A percentile compares a stretch with the other conserved stretches of the same genome.
Conservation (phyloP, 768 basidiomycete species). For the Pleurotus ostreatus region DNA sequence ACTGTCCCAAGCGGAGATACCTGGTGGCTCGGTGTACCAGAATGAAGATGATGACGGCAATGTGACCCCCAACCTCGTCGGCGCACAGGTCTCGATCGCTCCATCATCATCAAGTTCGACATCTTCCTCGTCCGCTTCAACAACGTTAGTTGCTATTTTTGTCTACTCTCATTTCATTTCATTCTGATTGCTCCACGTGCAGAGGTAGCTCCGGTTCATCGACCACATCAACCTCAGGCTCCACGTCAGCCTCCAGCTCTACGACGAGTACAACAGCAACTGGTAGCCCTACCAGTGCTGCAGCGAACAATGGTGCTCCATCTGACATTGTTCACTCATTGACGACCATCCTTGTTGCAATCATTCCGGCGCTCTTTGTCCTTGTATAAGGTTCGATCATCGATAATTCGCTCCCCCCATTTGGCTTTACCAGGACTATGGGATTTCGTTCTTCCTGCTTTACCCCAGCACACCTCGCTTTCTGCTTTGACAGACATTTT, state of each 20-base stretch:
- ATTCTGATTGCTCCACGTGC: background rate
- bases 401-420: background rate
- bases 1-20: conserved; percentile 45
- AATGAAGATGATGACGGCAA: conserved; percentile 28
- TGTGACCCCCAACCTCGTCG: conserved; percentile 11
- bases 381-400: background rate
- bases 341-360: background rate
- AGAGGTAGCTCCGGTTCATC: background rate
- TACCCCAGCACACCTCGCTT: too few relatives aligned
- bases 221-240: background rate
- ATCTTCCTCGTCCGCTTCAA: background rate
- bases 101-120: background rate
- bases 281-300: background rate
- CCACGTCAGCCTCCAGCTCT: background rate
- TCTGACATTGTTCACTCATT: background rate
- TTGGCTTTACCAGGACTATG: too few relatives aligned
- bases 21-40: conserved; percentile 39
- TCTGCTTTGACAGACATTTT: too few relatives aligned
- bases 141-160: conserved; percentile 1
- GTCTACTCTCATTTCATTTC: background rate
- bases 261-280: background rate
- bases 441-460: too few relatives aligned
- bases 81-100: background rate
- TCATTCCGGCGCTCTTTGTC: background rate
- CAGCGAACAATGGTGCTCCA: background rate